phyloP scores from a whole-genome alignment of 1,284 basidiomycete species.

The Kwoniella shivajii region DNA sequence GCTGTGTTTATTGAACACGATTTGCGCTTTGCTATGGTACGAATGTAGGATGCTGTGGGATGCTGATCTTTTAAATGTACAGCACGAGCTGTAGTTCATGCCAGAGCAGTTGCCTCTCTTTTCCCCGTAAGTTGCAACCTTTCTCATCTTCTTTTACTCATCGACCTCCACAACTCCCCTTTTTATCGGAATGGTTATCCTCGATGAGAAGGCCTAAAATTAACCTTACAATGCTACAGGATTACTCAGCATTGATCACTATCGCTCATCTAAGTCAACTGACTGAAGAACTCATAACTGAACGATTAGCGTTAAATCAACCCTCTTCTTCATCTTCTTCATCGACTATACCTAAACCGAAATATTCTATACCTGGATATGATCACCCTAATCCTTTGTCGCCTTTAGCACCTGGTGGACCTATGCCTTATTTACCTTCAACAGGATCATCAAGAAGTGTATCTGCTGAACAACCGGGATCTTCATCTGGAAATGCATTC shows the following conservation, averaged over 20 bases:
- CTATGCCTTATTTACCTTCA: slow-evolving; percentile 10
- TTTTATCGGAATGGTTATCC: neutral
- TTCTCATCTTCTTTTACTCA: neutral
- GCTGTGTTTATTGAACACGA: neutral
- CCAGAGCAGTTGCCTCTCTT: slow-evolving; percentile 39
- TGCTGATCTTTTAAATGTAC: no score
- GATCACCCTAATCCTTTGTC: slow-evolving; percentile 16
- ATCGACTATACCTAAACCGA: neutral
- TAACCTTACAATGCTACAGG: slow-evolving; percentile 24
- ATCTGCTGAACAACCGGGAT: no score
- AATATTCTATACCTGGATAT: slow-evolving; percentile 15
- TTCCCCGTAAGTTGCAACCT: slow-evolving; percentile 39
- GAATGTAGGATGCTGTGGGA: no score
- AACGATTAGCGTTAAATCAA: slow-evolving; percentile 30
- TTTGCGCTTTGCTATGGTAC: no score
- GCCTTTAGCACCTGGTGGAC: slow-evolving; percentile 9
- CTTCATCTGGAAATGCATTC: no score
- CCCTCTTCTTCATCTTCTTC: slow-evolving; percentile 6
- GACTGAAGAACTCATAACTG: slow-evolving; percentile 35
- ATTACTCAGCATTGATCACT: slow-evolving; percentile 46
- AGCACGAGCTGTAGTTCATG: slow-evolving; percentile 48
- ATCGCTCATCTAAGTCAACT: slow-evolving; percentile 32
- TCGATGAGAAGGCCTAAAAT: neutral
- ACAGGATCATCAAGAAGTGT: slow-evolving; percentile 1
- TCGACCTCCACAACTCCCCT: neutral